These are phyloP conservation scores for Begonia fuchsioides DNA, from an alignment of 306 rosid species.

Conservation along the genomic window DNA sequence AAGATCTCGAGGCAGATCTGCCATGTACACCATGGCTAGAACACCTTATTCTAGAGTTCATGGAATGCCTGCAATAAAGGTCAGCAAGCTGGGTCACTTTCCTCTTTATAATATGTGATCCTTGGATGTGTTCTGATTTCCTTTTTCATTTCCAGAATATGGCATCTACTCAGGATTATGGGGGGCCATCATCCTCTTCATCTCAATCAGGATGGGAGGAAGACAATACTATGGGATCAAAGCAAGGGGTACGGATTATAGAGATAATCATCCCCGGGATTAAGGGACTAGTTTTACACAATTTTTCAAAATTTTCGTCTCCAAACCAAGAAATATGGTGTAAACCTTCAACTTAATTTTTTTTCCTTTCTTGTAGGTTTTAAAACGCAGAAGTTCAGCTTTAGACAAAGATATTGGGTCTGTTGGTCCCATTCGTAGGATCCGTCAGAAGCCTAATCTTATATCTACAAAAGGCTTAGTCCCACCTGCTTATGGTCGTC, in stretches of 20 bases:
- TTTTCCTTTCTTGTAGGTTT: constrained; percentile 25
- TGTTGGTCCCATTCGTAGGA: constrained; percentile 67
- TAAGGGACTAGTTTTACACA: too few relatives aligned
- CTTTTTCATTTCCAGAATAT: constrained; percentile 30
- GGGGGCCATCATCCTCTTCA: constrained; percentile 40
- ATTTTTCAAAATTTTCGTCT: background rate
- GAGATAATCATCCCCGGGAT: constrained; percentile 1
- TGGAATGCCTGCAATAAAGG: constrained; percentile 41
- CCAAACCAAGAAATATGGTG: too few relatives aligned
- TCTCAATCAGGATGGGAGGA: constrained; percentile 35
- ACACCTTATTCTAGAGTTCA: constrained; percentile 64
- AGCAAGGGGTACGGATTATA: constrained; percentile 37
- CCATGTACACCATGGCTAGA: constrained; percentile 75
- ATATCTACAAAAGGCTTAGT: constrained; percentile 43
- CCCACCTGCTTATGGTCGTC: constrained; percentile 32
- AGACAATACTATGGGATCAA: constrained; percentile 33
- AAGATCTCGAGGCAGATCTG: constrained; percentile 75
- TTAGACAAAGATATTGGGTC: constrained; percentile 72
- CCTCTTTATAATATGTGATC: background rate
- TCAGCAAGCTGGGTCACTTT: constrained; percentile 12
- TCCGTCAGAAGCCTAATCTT: constrained; percentile 65
- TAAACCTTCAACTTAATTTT: constrained; percentile 4
- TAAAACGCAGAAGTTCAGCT: constrained; percentile 52
- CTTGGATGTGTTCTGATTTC: constrained; percentile 7
- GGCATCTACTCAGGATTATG: constrained; percentile 14